Base-by-base conservation (phyloP, 208 protist genomes). In the Trypanosoma platydactyli region DNA sequence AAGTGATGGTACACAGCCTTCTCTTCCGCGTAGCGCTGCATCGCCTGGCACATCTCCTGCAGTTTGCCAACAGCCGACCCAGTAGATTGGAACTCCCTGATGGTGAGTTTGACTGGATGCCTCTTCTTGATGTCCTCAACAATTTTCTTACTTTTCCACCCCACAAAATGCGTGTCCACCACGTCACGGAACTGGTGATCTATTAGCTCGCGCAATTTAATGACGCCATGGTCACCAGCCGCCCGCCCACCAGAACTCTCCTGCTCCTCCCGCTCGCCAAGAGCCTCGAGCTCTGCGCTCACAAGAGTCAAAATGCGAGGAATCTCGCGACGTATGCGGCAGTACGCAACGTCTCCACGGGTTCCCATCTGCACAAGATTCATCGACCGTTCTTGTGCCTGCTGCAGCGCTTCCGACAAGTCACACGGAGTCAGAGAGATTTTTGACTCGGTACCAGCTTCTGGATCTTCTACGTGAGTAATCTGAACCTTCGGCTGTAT, bases 111-210 rank as follows among this genome's bases (percentile, higher is more conserved):
- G 41, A 94, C 91, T 1, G 84, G 79, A 68, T 94, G 88, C 0
- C 77, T 65, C 54, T 83, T 87, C 63, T 75, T 72, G 22, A 96
- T 71, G 52, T 94, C 88, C 54, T 91, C 77, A 27, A 79, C 77
- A 20, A 94, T 89, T 69, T 94, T 94, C 59, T 93, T 92, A 78
- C 85, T 91, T 54, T 83, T 80, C 91, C 91, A 96, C 38, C 86
- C 84, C 18, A 96, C 69, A 77, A 94, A 94, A 64, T 96, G 91
- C 3, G 91, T 75, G 55, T 96, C 91, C 15, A 89, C 88, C 0
- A 84, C 86, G 46, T 96, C 91, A 41, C 91, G 86, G 56, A 96
- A 96, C n/a, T 49, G 46, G 52, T 93, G 83, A 42, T 94, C 88
- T 9, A 92, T 73, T 5, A 88, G 71, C 35, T 77, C 48, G 55